These are phyloP conservation scores for Petasospora fabianii DNA, from an alignment of 1,139 yeast genomes.

Conservation along the genomic window DNA sequence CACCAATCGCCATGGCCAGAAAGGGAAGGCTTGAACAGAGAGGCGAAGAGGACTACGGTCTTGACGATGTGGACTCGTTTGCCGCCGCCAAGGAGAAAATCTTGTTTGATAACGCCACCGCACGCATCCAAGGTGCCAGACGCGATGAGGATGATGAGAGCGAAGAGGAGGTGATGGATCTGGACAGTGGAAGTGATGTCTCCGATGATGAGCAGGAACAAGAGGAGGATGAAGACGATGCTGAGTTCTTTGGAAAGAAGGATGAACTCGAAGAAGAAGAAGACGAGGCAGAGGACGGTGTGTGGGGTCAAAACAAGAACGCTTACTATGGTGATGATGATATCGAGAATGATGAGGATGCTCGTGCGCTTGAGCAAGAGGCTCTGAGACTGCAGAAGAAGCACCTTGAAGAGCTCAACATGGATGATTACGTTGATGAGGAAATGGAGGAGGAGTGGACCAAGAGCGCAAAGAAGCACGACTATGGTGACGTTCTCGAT, in stretches of 20 bases:
- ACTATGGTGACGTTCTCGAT: slow-evolving; percentile 32
- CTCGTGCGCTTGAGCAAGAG: slow-evolving; percentile 78
- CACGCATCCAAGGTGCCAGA: slow-evolving; percentile 27
- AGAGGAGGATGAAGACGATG: slow-evolving; percentile 23
- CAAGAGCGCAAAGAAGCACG: slow-evolving; percentile 38
- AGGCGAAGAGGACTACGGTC: slow-evolving; percentile 32
- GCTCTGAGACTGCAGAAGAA: slow-evolving; percentile 85
- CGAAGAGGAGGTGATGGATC: slow-evolving; percentile 42
- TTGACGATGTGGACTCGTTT: slow-evolving; percentile 72
- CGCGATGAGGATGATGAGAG: slow-evolving; percentile 38
- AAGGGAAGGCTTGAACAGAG: slow-evolving; percentile 21
- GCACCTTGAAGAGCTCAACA: slow-evolving; percentile 73
- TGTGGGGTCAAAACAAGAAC: slow-evolving; percentile 77
- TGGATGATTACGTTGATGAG: slow-evolving; percentile 82
- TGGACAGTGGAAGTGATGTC: slow-evolving; percentile 44
- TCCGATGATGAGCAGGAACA: slow-evolving; percentile 46
- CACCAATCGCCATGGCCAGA: slow-evolving; percentile 19
- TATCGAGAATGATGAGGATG: slow-evolving; percentile 71
- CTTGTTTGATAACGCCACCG: slow-evolving; percentile 44
- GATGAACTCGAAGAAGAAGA: slow-evolving; percentile 35
- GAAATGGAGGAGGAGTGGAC: slow-evolving; percentile 76
- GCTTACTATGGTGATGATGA: slow-evolving; percentile 85
- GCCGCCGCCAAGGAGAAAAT: slow-evolving; percentile 63
- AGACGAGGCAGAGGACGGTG: slow-evolving; percentile 53
- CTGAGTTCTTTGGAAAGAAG: slow-evolving; percentile 67